Evolutionary conservation across 2,329 filamentous ascomycete genomes (phyloP), one percentile per base, ranked within the genome.

Genomic region (Penicillium olsonii): DNA sequence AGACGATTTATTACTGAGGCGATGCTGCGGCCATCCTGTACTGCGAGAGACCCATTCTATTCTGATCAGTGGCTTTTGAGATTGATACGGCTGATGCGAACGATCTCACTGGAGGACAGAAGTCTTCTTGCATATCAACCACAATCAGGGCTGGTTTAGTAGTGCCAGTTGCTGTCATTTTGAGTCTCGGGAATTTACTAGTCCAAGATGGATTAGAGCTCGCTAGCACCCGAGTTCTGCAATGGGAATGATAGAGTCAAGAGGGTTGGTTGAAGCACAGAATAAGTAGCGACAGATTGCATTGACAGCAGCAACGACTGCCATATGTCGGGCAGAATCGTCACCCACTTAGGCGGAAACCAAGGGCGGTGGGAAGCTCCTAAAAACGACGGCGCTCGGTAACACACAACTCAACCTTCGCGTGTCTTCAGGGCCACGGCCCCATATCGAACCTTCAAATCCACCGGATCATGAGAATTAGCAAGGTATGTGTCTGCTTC

Each of bases 111-210:
- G 92, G 91, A 51, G 89, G 88, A 70, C 90, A 95, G 70, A 96
- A 97, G 75, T 97, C 92, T 70, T 96, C 87, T 72, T 97, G 94
- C 65, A 95, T 80, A 71, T 96, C 92, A 45, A 96, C 87, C 10
- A 96, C 80, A 40, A 96, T 71, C 31, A 87, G 70, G n/a, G 84
- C 84, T 37, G 83, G 78, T 42, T 8, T 40, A 27, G 26, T 41
- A n/a, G 20, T 11, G 17, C 9, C n/a, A 45, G 14, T 35, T 35
- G 42, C 3, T 29, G 42, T 42, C 47, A 49, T 49, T 15, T 18
- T 19, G 6, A 24, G 18, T 14, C 8, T 18, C 8, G 45, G 37
- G 17, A 20, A 11, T 18, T 5, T 11, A 14, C 17, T 14, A n/a
- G n/a, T 5, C 5, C 8, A 15, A 48, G 17, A 27, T 12, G 27